Conservation (phyloP, 176 grass and related monocot species). For the Lolium rigidum region DNA sequence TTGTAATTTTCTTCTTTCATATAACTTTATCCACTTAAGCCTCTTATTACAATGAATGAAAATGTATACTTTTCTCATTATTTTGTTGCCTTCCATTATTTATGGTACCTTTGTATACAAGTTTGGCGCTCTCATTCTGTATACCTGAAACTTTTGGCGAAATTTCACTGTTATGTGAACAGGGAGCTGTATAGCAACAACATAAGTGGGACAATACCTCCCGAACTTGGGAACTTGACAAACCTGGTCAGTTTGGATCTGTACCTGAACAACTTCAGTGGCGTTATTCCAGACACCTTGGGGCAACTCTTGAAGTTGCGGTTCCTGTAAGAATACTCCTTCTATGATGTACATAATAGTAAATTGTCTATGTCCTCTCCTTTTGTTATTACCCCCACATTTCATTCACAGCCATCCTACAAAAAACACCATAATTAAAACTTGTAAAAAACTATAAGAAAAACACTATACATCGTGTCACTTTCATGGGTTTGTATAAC, state of each 20-base stretch:
- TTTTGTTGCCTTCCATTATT: slow-evolving; percentile 19
- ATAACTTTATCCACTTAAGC: neutral
- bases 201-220: slow-evolving; percentile 69
- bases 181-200: slow-evolving; percentile 91
- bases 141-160: slow-evolving; percentile 1
- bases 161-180: slow-evolving; percentile 42
- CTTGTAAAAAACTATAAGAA: neutral
- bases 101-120: slow-evolving; percentile 15
- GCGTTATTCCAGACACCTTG: slow-evolving; percentile 65
- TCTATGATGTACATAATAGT: neutral
- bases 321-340: slow-evolving; percentile 71
- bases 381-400: neutral
- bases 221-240: slow-evolving; percentile 78
- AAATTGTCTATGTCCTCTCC: neutral
- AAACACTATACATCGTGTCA: slow-evolving; percentile 8
- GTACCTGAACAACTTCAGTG: slow-evolving; percentile 69
- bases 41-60: slow-evolving; percentile 4
- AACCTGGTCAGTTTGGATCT: slow-evolving; percentile 89
- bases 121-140: slow-evolving; percentile 1
- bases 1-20: slow-evolving; percentile 25
- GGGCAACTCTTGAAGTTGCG: slow-evolving; percentile 72
- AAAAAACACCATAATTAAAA: slow-evolving; percentile 12
- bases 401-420: slow-evolving; percentile 10
- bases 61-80: neutral
- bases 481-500: neutral